These are phyloP conservation scores for Zygoascus tannicola DNA, from an alignment of 805 yeast genomes.

Conservation along the genomic window DNA sequence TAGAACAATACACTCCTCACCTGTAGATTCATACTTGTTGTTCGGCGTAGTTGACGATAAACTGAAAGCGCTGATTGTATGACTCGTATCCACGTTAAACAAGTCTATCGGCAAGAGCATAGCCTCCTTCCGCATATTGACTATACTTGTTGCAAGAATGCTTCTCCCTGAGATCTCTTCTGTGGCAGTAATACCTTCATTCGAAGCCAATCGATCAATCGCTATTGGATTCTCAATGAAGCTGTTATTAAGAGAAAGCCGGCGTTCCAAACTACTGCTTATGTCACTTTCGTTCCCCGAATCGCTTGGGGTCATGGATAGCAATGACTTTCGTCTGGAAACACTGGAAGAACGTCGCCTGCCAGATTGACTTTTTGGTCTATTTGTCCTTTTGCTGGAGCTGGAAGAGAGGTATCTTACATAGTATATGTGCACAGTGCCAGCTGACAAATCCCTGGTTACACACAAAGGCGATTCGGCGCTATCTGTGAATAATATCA, in stretches of 20 bases:
- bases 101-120: slow-evolving; percentile 44
- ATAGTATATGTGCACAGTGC: slow-evolving; percentile 45
- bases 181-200: slow-evolving; percentile 1
- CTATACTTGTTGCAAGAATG: neutral
- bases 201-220: slow-evolving; percentile 12
- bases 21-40: neutral
- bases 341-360: slow-evolving; percentile 12
- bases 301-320: slow-evolving; percentile 1
- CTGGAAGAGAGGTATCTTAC: slow-evolving; percentile 33
- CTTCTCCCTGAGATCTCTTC: neutral
- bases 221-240: slow-evolving; percentile 14
- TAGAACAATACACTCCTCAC: neutral
- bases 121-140: slow-evolving; percentile 50
- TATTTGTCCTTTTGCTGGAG: neutral
- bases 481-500: slow-evolving; percentile 44
- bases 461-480: slow-evolving; percentile 41
- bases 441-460: slow-evolving; percentile 42
- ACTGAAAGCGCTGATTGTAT: too few relatives aligned
- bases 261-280: slow-evolving; percentile 12
- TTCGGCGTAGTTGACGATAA: too few relatives aligned
- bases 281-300: slow-evolving; percentile 11
- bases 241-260: slow-evolving; percentile 10
- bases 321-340: slow-evolving; percentile 1
- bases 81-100: too few relatives aligned
- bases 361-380: slow-evolving; percentile 6